A percentile compares a stretch with the other conserved stretches of the same genome.
phyloP scores from a whole-genome alignment of 768 basidiomycete species.

The Kwoniella sp. region DNA sequence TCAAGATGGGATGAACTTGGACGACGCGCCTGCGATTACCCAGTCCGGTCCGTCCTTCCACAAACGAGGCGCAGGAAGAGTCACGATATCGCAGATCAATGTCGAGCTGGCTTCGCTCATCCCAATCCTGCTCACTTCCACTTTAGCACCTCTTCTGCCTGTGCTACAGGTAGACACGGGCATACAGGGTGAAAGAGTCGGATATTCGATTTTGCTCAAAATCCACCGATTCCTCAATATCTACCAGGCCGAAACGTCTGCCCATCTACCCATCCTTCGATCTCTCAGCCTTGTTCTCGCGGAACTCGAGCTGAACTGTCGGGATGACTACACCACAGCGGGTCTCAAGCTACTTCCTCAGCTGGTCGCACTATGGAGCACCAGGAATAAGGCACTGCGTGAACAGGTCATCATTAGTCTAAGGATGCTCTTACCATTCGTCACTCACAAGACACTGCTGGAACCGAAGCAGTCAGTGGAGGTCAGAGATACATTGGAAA shows the following conservation, averaged over 20 bases:
- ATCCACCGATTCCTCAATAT: constrained; percentile 62
- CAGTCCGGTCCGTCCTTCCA: constrained; percentile 17
- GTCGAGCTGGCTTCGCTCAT: constrained; percentile 62
- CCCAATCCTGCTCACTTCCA: constrained; percentile 54
- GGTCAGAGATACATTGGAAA: constrained; percentile 17
- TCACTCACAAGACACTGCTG: constrained; percentile 50
- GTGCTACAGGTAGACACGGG: constrained; percentile 12
- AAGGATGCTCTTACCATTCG: constrained; percentile 67
- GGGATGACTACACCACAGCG: constrained; percentile 59
- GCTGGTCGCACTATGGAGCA: constrained; percentile 69
- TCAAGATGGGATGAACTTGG: constrained; percentile 18
- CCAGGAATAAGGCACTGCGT: constrained; percentile 70
- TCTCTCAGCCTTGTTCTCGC: constrained; percentile 66
- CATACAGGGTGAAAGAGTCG: constrained; percentile 14
- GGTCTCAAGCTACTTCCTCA: constrained; percentile 62
- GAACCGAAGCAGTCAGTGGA: not conserved
- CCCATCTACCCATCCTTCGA: constrained; percentile 69
- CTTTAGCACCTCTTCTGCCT: constrained; percentile 62
- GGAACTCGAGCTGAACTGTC: constrained; percentile 73
- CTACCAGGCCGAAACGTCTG: constrained; percentile 69
- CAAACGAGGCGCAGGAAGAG: constrained; percentile 16
- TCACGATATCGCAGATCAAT: constrained; percentile 56
- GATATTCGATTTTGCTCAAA: constrained; percentile 56
- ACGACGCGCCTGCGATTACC: constrained; percentile 8
- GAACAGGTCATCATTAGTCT: constrained; percentile 74